These are phyloP conservation scores for Micractinium conductrix DNA, from an alignment of 139 green algal genomes.

Conservation along the genomic window DNA sequence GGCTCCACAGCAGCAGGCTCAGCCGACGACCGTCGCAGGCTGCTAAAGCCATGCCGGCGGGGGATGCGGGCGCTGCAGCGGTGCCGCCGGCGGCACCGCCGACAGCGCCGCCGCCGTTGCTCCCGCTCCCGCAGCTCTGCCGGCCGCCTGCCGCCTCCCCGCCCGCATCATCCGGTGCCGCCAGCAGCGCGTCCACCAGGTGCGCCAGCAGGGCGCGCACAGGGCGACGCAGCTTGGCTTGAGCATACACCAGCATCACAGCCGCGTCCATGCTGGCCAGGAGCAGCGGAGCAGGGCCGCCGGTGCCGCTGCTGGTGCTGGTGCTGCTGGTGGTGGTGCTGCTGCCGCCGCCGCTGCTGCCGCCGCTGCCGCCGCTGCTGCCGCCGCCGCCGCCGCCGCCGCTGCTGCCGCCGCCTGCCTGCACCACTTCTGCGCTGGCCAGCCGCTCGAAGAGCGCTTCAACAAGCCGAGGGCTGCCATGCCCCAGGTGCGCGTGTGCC, in stretches of 20 bases:
- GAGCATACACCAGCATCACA: conserved; percentile 11
- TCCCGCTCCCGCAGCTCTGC: neutral
- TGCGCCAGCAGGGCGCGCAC: neutral
- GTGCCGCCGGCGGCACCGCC: neutral
- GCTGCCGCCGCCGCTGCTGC: neutral
- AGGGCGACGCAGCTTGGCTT: conserved; percentile 1
- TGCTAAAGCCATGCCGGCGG: neutral
- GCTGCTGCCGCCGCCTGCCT: neutral
- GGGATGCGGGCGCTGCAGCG: too few relatives aligned
- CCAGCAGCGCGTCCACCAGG: conserved; percentile 3
- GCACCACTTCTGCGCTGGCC: neutral
- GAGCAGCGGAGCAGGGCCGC: neutral
- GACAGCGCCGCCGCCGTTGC: neutral
- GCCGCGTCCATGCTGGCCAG: neutral
- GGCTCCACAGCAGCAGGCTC: conserved; percentile 31
- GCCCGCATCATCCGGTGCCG: neutral
- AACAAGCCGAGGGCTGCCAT: neutral
- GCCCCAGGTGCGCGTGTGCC: conserved; percentile 21
- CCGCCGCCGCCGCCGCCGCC: neutral
- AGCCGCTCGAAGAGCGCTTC: neutral
- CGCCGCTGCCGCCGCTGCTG: neutral
- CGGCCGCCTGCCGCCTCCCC: neutral
- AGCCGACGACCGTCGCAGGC: neutral
- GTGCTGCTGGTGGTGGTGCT: neutral
- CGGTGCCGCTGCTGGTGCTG: neutral